Base-by-base conservation (phyloP, 345 rosid genomes). In the Dipteronia dyeriana region DNA sequence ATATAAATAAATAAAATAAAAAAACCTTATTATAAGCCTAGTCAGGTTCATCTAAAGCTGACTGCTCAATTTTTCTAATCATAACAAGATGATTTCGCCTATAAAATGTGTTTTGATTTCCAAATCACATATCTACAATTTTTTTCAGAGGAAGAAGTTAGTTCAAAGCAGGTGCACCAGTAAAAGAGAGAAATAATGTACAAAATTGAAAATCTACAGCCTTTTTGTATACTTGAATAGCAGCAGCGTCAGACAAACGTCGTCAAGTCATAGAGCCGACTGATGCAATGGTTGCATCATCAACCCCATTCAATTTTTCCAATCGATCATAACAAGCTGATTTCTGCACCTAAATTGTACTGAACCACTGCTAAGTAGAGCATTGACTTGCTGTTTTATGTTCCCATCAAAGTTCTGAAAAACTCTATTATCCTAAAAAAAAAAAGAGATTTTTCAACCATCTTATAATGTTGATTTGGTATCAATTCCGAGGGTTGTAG, bases 401-500 rank as follows among this genome's bases (percentile, higher is more conserved):
- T 68, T 20, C 25, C 54, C 71, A 68, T 68, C 72, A 68, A 68
- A 22, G 72, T 13, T 45, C 1, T 45, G 51, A 25, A 22, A 10
- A 12, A 20, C 10, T 43, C 19, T 12, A 22, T 68, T 13, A 25
- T 3, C n/a, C 29, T n/a, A n/a, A n/a, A 0, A 47, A 45, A 68
- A 68, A 47, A 68, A 68, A 14, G 47, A 4, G 23, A 7, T 25
- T 41, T 68, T 68, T 47, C 59, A 68, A 47, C 72, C 0, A 45
- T 7, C 29, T 47, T 43, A 68, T 13, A 68, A 19, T 68, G 54
- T 19, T 68, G 16, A 9, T 11, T 66, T 17, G 49, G 38, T 34
- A 39, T n/a, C 23, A 26, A 38, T 17, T 13, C 45, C 49, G n/a
- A 61, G 6, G 11, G 41, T 67, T 7, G 14, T 67, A 38, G 53